A percentile compares a stretch with the other conserved stretches of the same genome.
Evolutionary conservation across 306 rosid genomes (phyloP).

Genomic region (Corylus avellana): DNA sequence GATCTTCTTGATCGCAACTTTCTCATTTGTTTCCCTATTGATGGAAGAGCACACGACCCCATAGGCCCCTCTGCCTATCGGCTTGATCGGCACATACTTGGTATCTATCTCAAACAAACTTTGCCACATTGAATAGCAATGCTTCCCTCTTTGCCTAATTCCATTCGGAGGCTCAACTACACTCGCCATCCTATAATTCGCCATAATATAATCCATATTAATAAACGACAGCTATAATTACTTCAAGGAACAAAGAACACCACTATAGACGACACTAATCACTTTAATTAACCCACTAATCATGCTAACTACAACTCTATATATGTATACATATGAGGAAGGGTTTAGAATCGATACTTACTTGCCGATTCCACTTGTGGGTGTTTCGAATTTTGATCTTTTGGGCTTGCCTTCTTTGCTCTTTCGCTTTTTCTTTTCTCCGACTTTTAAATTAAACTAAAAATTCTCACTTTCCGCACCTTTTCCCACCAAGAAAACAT

Average conservation of each 20-base stretch:
- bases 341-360: slow-evolving; percentile 59
- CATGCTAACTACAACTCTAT: slow-evolving; percentile 18
- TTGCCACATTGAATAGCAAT: slow-evolving; percentile 67
- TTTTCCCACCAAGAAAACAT: slow-evolving; percentile 18
- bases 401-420: slow-evolving; percentile 32
- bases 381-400: slow-evolving; percentile 34
- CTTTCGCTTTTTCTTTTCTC: slow-evolving; percentile 27
- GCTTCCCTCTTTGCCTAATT: slow-evolving; percentile 61
- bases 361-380: slow-evolving; percentile 53
- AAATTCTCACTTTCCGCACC: background rate
- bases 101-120: slow-evolving; percentile 82
- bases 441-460: background rate
- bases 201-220: slow-evolving; percentile 22
- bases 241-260: slow-evolving; percentile 5
- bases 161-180: slow-evolving; percentile 68
- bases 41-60: slow-evolving; percentile 88
- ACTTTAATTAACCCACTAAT: slow-evolving; percentile 12
- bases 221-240: background rate
- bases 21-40: slow-evolving; percentile 75
- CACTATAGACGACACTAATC: no score
- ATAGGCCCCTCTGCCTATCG: slow-evolving; percentile 79
- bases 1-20: slow-evolving; percentile 87
- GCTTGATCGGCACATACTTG: slow-evolving; percentile 78
- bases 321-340: slow-evolving; percentile 8
- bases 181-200: slow-evolving; percentile 65